Conservation (phyloP, 1,284 basidiomycete genomes). For the Sparassis latifolia region DNA sequence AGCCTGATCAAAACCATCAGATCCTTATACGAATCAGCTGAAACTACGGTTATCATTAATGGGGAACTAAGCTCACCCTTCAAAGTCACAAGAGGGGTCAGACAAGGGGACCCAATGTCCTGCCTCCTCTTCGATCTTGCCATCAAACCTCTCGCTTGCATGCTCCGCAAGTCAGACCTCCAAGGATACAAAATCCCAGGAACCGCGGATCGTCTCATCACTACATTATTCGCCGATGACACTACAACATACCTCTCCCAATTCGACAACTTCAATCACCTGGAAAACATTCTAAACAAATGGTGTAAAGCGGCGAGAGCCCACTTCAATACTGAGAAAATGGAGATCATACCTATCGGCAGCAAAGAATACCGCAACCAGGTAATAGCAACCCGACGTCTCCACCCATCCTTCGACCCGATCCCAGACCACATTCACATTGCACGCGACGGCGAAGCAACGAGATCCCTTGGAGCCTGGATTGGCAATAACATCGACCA, state of each 20-base stretch:
- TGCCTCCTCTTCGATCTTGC: no score
- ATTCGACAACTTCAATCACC: slow-evolving; percentile 1
- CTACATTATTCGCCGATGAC: slow-evolving; percentile 6
- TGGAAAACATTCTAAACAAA: neutral
- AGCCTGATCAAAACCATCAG: no score
- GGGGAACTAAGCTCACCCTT: slow-evolving; percentile 15
- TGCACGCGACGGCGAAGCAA: neutral
- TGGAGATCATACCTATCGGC: slow-evolving; percentile 3
- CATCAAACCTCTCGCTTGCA: slow-evolving; percentile 27
- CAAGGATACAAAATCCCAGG: slow-evolving; percentile 21
- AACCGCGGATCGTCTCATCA: neutral
- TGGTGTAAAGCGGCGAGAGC: slow-evolving; percentile 1
- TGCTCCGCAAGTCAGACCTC: slow-evolving; percentile 23
- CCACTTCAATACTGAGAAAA: slow-evolving; percentile 4
- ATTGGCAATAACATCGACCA: neutral
- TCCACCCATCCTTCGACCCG: neutral
- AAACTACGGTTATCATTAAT: slow-evolving; percentile 22
- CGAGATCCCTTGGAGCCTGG: neutral
- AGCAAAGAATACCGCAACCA: neutral
- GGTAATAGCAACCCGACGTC: neutral
- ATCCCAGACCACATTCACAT: neutral
- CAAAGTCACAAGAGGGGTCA: slow-evolving; percentile 18
- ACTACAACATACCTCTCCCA: slow-evolving; percentile 6
- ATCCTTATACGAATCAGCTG: slow-evolving; percentile 21
- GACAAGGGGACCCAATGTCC: slow-evolving; percentile 30